Conservation (phyloP, 257 asterid genomes). For the Vinca minor region DNA sequence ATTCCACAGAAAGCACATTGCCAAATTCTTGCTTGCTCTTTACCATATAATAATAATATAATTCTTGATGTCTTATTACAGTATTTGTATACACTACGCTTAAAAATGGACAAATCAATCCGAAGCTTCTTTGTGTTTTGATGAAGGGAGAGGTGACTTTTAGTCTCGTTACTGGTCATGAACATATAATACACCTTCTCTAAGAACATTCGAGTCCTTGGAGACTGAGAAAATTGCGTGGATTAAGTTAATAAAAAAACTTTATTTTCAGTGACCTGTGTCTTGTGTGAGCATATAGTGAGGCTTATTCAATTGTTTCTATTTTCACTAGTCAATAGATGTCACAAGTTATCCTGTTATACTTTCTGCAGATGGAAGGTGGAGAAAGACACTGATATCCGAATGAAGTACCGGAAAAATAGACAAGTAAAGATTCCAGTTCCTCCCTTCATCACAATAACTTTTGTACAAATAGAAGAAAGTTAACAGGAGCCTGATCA, state of each 20-base stretch:
- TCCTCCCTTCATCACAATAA: neutral
- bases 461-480: conserved; percentile 1
- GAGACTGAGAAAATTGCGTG: neutral
- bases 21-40: neutral
- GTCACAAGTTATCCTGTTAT: neutral
- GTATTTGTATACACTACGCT: neutral
- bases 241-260: too few species aligned
- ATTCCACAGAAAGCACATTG: neutral
- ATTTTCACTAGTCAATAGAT: neutral
- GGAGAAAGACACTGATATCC: conserved; percentile 7
- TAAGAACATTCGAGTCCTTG: neutral
- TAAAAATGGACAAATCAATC: neutral
- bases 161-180: neutral
- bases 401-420: conserved; percentile 4
- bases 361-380: conserved; percentile 18
- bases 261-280: too few species aligned
- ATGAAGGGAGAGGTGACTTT: neutral
- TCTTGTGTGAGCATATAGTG: neutral
- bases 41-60: neutral
- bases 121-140: neutral
- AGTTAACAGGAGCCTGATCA: neutral
- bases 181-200: neutral
- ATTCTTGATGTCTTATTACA: neutral
- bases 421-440: neutral
- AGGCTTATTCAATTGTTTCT: too few species aligned